Evolutionary conservation across 169 alveolate genomes (phyloP).

Genomic region (Eimeria acervulina): DNA sequence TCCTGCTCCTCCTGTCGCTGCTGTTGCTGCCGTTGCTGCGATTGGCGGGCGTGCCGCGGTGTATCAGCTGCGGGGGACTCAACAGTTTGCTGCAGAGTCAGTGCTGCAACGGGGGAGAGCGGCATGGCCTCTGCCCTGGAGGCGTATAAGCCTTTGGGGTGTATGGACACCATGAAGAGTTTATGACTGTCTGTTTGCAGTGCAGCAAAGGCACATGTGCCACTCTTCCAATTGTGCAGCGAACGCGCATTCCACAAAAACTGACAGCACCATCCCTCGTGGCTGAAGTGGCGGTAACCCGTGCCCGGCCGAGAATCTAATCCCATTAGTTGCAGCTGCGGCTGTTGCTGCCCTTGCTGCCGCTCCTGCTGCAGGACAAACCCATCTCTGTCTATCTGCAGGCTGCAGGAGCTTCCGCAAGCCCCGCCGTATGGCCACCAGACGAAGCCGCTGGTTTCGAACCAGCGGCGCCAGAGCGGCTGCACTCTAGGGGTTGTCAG

Average conservation of each 20-base stretch:
- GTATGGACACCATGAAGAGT: constrained; percentile 67
- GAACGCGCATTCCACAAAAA: constrained; percentile 64
- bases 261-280: constrained; percentile 79
- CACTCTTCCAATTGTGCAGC: constrained; percentile 52
- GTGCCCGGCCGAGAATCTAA: constrained; percentile 10
- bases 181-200: constrained; percentile 51
- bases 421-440: constrained; percentile 78
- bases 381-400: constrained; percentile 53
- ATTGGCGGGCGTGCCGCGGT: background rate
- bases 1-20: constrained; percentile 4
- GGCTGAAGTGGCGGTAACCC: constrained; percentile 62
- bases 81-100: background rate
- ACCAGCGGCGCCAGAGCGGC: constrained; percentile 77
- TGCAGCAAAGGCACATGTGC: constrained; percentile 31
- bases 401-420: constrained; percentile 54
- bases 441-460: constrained; percentile 66
- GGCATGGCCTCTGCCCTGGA: constrained; percentile 61
- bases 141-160: constrained; percentile 71
- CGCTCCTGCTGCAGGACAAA: constrained; percentile 34
- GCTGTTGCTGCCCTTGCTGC: background rate
- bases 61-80: background rate
- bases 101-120: constrained; percentile 41
- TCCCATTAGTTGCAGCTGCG: constrained; percentile 13
- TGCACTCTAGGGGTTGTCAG: constrained; percentile 64
- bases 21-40: constrained; percentile 20